Base-by-base conservation (phyloP, 768 basidiomycete species). In the Tephrocybe sp. region DNA sequence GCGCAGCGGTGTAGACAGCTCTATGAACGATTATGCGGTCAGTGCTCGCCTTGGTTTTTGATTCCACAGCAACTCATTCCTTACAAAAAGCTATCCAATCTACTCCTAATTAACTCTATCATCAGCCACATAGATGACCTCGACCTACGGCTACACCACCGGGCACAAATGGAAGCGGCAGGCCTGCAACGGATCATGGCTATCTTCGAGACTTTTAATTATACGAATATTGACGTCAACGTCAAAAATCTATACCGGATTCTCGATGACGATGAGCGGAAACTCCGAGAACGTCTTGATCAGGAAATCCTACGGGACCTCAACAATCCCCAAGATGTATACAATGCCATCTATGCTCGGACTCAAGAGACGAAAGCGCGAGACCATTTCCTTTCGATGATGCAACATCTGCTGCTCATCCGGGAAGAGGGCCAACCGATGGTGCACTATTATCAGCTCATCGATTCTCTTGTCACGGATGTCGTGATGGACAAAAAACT, bases 401-500 rank as follows among this genome's bases (percentile, higher is more conserved):
- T 98, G 80, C 93, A 93, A 63, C 94, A 98, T 68, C 68, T 99
- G 50, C 76, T 98, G 17, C 81, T 98, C 58, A 90, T 98, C 58
- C 83, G 88, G 48, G 90, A 92, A 60, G 92, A 98, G 58, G 91
- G 88, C 4, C 86, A 87, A 30, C 77, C 85, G 23, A 81, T 92
- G 69, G 84, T 85, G 37, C 89, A 93, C 57, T 90, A 95, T 65
- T 98, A 90, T 68, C 92, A 92, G 66, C 80, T 99, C 32, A 77
- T 99, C 57, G 93, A 98, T 65, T 85, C 88, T 6, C 75, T 98
- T 39, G 82, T 98, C 39, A 85, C 91, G 40, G 88, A 94, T 63
- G 83, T 98, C 52, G 93, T 98, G 5, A 81, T 96, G 70, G 93
- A 95, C 68, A 90, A 92, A 68, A 93, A 94, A 64, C 76, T 90